Conservation (phyloP, 2,329 filamentous ascomycete species). For the Xylaria sp. region DNA sequence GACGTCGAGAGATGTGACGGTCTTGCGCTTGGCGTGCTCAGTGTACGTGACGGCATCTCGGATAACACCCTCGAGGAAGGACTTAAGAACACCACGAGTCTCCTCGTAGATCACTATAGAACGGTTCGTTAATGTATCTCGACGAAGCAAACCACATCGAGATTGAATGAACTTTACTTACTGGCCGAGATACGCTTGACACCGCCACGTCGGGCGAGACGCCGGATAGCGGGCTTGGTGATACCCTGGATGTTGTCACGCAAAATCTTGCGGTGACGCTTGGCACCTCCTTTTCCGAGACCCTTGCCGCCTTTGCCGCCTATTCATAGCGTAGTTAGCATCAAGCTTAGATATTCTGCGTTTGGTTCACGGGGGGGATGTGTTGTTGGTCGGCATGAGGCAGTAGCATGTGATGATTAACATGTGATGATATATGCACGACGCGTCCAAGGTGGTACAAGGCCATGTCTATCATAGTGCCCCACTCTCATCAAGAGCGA, state of each 20-base stretch:
- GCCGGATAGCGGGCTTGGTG: constrained; percentile 96
- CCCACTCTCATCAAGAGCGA: constrained; percentile 33
- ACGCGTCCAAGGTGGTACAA: constrained; percentile 40
- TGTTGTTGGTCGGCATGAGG: too few species aligned
- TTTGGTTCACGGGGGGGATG: too few species aligned
- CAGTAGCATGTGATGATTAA: too few species aligned
- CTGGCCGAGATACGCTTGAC: constrained; percentile 99
- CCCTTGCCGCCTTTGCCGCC: constrained; percentile 97
- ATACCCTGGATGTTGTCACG: constrained; percentile 99
- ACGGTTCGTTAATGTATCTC: not conserved
- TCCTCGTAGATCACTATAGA: constrained; percentile 77
- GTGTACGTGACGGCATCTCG: constrained; percentile 82
- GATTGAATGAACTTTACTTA: constrained; percentile 54
- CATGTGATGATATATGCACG: constrained; percentile 31
- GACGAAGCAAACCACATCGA: too few species aligned
- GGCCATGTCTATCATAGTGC: constrained; percentile 18
- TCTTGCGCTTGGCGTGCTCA: constrained; percentile 82
- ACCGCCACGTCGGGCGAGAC: constrained; percentile 98
- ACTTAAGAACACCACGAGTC: constrained; percentile 82
- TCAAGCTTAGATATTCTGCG: too few species aligned
- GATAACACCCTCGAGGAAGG: constrained; percentile 83
- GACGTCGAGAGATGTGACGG: constrained; percentile 68
- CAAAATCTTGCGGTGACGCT: constrained; percentile 99
- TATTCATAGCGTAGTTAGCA: constrained; percentile 58
- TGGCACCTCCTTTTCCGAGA: constrained; percentile 97